Conservation (phyloP, 305 asterid species). For the Rubia tinctorum region DNA sequence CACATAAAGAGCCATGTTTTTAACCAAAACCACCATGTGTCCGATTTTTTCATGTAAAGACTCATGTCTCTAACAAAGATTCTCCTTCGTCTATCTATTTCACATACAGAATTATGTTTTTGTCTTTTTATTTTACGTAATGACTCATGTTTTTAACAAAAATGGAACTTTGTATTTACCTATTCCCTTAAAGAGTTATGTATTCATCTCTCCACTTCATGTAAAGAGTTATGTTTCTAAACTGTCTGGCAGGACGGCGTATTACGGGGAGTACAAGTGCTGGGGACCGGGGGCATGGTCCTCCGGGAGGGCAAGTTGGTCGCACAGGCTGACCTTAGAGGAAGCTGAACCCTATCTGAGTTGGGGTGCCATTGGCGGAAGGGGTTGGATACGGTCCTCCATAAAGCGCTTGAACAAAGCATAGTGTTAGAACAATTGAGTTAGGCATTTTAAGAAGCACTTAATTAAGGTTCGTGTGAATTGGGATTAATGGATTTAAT, state of each 20-base stretch:
- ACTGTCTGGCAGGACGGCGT: constrained; percentile 20
- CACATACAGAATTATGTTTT: too few species aligned
- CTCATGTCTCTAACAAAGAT: too few species aligned
- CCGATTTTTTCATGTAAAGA: too few species aligned
- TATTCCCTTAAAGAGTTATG: too few species aligned
- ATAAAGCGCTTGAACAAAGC: constrained; percentile 5
- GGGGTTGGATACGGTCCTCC: constrained; percentile 27
- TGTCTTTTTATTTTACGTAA: too few species aligned
- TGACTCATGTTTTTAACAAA: background rate
- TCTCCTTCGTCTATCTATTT: too few species aligned
- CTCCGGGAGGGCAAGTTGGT: constrained; percentile 34
- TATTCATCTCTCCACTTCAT: too few species aligned
- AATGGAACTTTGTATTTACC: too few species aligned
- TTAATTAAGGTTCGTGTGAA: background rate
- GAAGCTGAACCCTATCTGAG: constrained; percentile 37
- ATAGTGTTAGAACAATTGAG: background rate
- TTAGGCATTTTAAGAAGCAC: background rate
- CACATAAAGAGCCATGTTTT: too few species aligned
- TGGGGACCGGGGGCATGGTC: constrained; percentile 34
- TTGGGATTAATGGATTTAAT: background rate
- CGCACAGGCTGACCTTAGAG: constrained; percentile 23
- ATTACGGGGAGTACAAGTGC: constrained; percentile 37
- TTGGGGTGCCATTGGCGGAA: constrained; percentile 24
- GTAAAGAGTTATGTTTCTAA: background rate
- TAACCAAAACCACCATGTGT: too few species aligned